Evolutionary conservation across 169 alveolate genomes (phyloP), one percentile per base, ranked within the genome.

Genomic region (Plasmodium sp.): DNA sequence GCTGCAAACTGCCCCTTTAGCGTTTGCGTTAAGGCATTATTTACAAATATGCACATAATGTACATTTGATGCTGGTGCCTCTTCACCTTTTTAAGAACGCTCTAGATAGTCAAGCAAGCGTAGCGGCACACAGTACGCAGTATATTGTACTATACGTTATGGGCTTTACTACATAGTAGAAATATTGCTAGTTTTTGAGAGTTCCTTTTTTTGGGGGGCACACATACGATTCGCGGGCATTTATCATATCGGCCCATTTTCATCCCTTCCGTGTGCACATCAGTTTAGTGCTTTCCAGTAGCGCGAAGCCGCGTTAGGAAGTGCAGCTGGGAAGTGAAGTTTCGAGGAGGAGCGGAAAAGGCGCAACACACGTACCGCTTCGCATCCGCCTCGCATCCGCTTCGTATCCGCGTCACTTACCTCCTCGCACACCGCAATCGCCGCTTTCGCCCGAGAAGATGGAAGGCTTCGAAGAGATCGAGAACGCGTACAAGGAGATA

Each of bases 381-480:
- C 62, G 62, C 22, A 51, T 16, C 27, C 22, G 12, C 7, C n/a
- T n/a, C n/a, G n/a, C n/a, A n/a, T n/a, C 16, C 58, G 58, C 18
- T 48, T 48, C 62, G 62, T 6, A 51, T 16, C 27, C 22, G 12
- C 7, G 16, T 3, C 0, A 22, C 41, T 9, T 31, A 27, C 77
- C 43, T 18, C 39, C 12, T 27, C 77, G 39, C 39, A 67, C 77
- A 67, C 36, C 31, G 39, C 36, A 22, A 27, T 7, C 22, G 2
- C 27, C 39, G 31, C n/a, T 2, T 27, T 27, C 9, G 4, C 54
- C 39, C 16, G 6, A 41, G 16, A 85, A 74, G 77, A 86, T 86
- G 93, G 93, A 86, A 48, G 72, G 67, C 58, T 86, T 75, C 71
- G 93, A 75, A 77, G 93, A 86, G 34, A 86, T 90, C 22, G 94